A percentile compares a stretch with the other conserved stretches of the same genome.
Evolutionary conservation across 2,329 filamentous ascomycete genomes (phyloP).

Genomic region (Helicocarpus griseus): DNA sequence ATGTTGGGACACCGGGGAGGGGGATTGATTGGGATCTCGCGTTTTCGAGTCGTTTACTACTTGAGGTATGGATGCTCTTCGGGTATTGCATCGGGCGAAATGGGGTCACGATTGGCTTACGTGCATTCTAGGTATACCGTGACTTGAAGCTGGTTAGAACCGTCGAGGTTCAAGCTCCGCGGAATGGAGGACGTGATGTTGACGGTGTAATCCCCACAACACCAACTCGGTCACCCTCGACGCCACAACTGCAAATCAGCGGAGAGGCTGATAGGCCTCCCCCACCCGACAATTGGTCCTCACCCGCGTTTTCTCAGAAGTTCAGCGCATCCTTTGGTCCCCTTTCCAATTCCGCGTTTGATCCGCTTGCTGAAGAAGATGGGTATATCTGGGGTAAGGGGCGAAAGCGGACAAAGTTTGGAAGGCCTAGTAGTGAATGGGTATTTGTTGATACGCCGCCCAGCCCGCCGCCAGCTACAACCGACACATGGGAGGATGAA

Average conservation of each 20-base stretch:
- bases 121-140: constrained; percentile 31
- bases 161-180: constrained; percentile 25
- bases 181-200: constrained; percentile 9
- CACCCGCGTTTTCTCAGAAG: constrained; percentile 70
- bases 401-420: constrained; percentile 62
- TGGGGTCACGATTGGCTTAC: not conserved
- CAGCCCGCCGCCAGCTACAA: constrained; percentile 41
- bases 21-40: constrained; percentile 49
- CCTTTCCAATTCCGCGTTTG: constrained; percentile 53
- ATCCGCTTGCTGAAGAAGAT: constrained; percentile 60
- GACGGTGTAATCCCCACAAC: constrained; percentile 34
- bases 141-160: constrained; percentile 11
- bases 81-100: no score
- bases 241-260: constrained; percentile 14
- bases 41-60: constrained; percentile 29
- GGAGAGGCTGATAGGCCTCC: constrained; percentile 6
- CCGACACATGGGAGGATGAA: constrained; percentile 6
- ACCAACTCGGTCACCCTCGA: constrained; percentile 29
- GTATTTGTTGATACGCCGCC: constrained; percentile 61
- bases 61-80: constrained; percentile 24
- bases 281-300: constrained; percentile 52
- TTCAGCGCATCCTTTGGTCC: constrained; percentile 60
- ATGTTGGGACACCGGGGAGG: constrained; percentile 45
- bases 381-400: constrained; percentile 50
- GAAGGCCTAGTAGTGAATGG: constrained; percentile 60